Percentiles rank a stretch among this genome's conserved stretches.
These are phyloP conservation scores for Pseudogymnoascus sp. DNA, from an alignment of 2,329 filamentous ascomycete genomes.

Conservation along the genomic window DNA sequence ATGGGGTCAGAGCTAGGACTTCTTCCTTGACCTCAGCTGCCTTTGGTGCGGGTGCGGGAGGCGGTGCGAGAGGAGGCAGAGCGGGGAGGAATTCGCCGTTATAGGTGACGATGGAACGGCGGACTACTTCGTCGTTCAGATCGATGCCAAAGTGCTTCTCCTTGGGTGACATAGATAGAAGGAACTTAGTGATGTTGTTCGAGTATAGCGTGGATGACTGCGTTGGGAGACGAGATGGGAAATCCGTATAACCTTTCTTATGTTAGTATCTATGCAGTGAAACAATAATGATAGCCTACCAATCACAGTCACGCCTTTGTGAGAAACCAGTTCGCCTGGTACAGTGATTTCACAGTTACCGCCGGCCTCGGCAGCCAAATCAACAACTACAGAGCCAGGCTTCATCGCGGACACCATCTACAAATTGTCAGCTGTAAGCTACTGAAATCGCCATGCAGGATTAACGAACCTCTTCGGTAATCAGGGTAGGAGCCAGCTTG, in stretches of 20 bases:
- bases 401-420: conserved; percentile 62
- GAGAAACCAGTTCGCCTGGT: conserved; percentile 60
- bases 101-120: conserved; percentile 74
- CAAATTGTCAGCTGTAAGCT: conserved; percentile 31
- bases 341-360: conserved; percentile 81
- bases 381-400: conserved; percentile 80
- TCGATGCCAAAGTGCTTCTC: conserved; percentile 76
- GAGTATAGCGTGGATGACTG: conserved; percentile 87
- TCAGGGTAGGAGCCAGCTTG: conserved; percentile 72
- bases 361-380: conserved; percentile 79
- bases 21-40: conserved; percentile 45
- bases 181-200: conserved; percentile 86
- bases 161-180: conserved; percentile 72
- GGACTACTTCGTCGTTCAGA: conserved; percentile 75
- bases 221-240: conserved; percentile 78
- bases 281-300: conserved; percentile 40
- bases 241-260: conserved; percentile 65
- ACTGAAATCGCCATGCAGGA: not conserved
- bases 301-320: conserved; percentile 77
- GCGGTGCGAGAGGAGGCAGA: conserved; percentile 60
- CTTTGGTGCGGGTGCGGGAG: conserved; percentile 45
- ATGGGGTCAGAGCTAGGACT: conserved; percentile 65
- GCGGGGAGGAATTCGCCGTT: conserved; percentile 70
- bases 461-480: conserved; percentile 55
- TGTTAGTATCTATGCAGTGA: conserved; percentile 20